Base-by-base conservation (phyloP, 768 basidiomycete genomes). In the Melanogaster broomeanus region DNA sequence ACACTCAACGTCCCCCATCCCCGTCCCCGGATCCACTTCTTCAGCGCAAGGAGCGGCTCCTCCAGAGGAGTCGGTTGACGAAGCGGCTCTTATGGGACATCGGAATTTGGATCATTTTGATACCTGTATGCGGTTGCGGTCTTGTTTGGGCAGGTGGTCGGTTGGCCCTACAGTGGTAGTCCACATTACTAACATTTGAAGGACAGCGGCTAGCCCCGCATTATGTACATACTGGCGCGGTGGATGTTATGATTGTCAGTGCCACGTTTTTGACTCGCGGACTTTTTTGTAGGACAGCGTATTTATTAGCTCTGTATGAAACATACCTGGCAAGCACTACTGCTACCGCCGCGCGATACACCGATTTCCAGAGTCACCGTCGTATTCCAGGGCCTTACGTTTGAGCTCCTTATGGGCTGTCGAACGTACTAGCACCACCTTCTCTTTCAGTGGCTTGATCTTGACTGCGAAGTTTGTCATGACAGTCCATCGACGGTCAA, bases 71-170 rank as follows among this genome's bases (percentile, higher is more conserved):
- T 41, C 81, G 93, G 59, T 77, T 85, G 39, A 81, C 82, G 34
- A 82, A 82, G 58, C 77, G 94, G 27, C 71, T 96, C 34, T 67
- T 86, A 15, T 94, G 92, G 89, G 91, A 95, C 67, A 62, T 90
- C n/a, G 83, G 85, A 15, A 84, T 89, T 21, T 93, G 90, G 84
- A 55, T 84, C n/a, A 70, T 88, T 11, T 74, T 90, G 16, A 61
- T 87, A 18, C 84, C 84, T 0, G 71, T 83, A 1, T 82, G 88
- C 22, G 74, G 69, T 4, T 76, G 78, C 10, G 81, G 81, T 2
- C 62, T 81, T 15, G 70, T 76, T 7, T 89, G 87, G 85, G 77
- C 74, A 35, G 68, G 67, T 12, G 85, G 85, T 18, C 76, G 77
- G 42, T 58, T 84, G 52, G 62, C 69, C 9, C 73, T 75, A 35